Evolutionary conservation across 2,329 filamentous ascomycete genomes (phyloP).

Genomic region (Akanthomyces lecanii): DNA sequence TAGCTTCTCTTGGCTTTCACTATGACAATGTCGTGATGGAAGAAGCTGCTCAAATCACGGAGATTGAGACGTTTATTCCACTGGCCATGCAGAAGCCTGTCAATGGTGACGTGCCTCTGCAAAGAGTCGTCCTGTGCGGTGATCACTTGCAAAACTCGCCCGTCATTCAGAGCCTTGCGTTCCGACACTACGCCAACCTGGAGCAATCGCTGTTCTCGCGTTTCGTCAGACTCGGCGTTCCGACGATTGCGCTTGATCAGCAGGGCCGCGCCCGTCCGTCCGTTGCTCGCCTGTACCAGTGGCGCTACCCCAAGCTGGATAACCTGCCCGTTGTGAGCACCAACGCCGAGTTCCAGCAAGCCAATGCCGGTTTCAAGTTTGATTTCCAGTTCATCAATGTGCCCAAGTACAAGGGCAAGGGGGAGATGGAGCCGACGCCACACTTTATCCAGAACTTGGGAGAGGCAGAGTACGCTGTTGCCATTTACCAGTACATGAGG

Average conservation of each 20-base stretch:
- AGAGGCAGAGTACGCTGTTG: slow-evolving; percentile 95
- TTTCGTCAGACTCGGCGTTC: slow-evolving; percentile 87
- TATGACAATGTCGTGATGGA: slow-evolving; percentile 99
- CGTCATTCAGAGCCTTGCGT: slow-evolving; percentile 89
- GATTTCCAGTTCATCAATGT: slow-evolving; percentile 98
- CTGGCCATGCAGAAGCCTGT: slow-evolving; percentile 83
- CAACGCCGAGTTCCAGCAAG: slow-evolving; percentile 66
- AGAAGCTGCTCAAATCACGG: slow-evolving; percentile 95
- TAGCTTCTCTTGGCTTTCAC: slow-evolving; percentile 85
- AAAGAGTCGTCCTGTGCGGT: slow-evolving; percentile 86
- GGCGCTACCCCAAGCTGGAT: slow-evolving; percentile 79
- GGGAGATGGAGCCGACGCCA: slow-evolving; percentile 83
- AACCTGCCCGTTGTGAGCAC: slow-evolving; percentile 72
- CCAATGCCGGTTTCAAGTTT: slow-evolving; percentile 88
- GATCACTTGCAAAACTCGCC: slow-evolving; percentile 97
- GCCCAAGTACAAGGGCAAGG: slow-evolving; percentile 82
- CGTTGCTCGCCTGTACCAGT: slow-evolving; percentile 86
- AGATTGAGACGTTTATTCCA: slow-evolving; percentile 95
- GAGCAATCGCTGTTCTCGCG: slow-evolving; percentile 94
- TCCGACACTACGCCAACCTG: slow-evolving; percentile 90
- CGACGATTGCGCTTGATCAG: slow-evolving; percentile 82
- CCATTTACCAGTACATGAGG: slow-evolving; percentile 95
- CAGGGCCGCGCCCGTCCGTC: slow-evolving; percentile 87
- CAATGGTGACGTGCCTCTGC: slow-evolving; percentile 68
- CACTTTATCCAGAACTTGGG: slow-evolving; percentile 97